Evolutionary conservation across 192 early-diverging fungal genomes (phyloP).

Genomic region (Gryganskiella cystojenkinii): DNA sequence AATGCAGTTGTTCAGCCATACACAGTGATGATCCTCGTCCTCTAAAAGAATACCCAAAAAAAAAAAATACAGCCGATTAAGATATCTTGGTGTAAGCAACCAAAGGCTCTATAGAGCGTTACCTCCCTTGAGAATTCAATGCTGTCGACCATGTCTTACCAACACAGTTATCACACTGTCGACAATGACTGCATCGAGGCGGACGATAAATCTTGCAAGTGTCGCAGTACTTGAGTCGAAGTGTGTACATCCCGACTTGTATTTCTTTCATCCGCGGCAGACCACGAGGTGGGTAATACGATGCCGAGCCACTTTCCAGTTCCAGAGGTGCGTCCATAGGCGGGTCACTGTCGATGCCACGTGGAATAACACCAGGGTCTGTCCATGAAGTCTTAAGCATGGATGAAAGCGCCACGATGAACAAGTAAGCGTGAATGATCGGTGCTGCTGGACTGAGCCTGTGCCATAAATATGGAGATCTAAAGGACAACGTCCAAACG

Average conservation of each 20-base stretch:
- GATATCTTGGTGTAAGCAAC: not conserved
- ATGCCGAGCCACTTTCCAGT: constrained; percentile 44
- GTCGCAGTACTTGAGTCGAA: constrained; percentile 90
- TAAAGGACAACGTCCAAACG: constrained; percentile 40
- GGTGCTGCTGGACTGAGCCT: constrained; percentile 68
- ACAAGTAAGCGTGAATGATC: constrained; percentile 75
- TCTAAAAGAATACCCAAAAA: constrained; percentile 54
- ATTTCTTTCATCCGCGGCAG: constrained; percentile 65
- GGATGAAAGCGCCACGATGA: constrained; percentile 67
- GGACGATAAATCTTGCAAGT: constrained; percentile 92
- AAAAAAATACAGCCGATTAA: constrained; percentile 1
- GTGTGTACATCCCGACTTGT: constrained; percentile 64
- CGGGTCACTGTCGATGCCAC: constrained; percentile 71
- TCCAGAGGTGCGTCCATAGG: constrained; percentile 64
- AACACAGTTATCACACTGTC: constrained; percentile 92
- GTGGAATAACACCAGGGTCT: constrained; percentile 80
- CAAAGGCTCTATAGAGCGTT: too few relatives aligned
- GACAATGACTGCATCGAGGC: constrained; percentile 89
- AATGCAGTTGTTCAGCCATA: constrained; percentile 95
- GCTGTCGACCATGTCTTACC: constrained; percentile 46
- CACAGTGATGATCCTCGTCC: constrained; percentile 91
- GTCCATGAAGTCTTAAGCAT: constrained; percentile 84
- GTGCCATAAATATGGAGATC: constrained; percentile 74
- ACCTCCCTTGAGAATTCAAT: too few relatives aligned
- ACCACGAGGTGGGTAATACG: constrained; percentile 49